Conservation (phyloP, 768 basidiomycete species). For the Tulasnella sp. region DNA sequence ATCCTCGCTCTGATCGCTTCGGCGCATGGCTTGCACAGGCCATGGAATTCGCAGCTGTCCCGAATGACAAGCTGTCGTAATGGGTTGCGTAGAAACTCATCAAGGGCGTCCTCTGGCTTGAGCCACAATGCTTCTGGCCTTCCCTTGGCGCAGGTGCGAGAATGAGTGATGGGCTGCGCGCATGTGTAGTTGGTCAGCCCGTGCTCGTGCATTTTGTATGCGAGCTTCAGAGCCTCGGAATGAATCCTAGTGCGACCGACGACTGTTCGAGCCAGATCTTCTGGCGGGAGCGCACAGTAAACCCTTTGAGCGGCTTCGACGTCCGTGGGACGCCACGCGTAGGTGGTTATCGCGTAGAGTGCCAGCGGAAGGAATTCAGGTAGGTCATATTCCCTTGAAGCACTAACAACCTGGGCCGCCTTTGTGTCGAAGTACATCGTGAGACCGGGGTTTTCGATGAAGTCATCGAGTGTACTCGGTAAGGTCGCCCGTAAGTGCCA, state of each 20-base stretch:
- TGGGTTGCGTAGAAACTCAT: slow-evolving; percentile 30
- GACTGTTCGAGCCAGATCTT: slow-evolving; percentile 8
- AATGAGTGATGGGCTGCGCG: slow-evolving; percentile 24
- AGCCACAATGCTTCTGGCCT: slow-evolving; percentile 29
- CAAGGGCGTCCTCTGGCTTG: slow-evolving; percentile 26
- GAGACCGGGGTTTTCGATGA: slow-evolving; percentile 31
- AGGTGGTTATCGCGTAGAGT: slow-evolving; percentile 29
- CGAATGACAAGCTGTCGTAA: slow-evolving; percentile 32
- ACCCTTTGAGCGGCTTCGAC: slow-evolving; percentile 20
- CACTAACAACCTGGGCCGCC: slow-evolving; percentile 29
- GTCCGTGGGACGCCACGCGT: slow-evolving; percentile 24
- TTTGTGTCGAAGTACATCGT: slow-evolving; percentile 30
- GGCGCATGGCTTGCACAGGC: slow-evolving; percentile 24
- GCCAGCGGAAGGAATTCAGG: slow-evolving; percentile 30
- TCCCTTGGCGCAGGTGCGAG: slow-evolving; percentile 32
- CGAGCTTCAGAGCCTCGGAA: slow-evolving; percentile 27
- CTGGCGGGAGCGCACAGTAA: slow-evolving; percentile 12
- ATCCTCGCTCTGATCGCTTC: slow-evolving; percentile 23
- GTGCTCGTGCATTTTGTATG: slow-evolving; percentile 32
- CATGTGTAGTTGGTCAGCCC: slow-evolving; percentile 24
- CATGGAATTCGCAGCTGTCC: slow-evolving; percentile 32
- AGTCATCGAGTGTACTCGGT: slow-evolving; percentile 28
- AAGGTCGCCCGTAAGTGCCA: slow-evolving; percentile 28
- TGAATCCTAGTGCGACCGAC: slow-evolving; percentile 24
- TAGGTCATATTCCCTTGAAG: slow-evolving; percentile 24